Percentiles rank a stretch among this genome's conserved stretches.
Evolutionary conservation across 306 rosid genomes (phyloP).

Genomic region (Acacia confusa): DNA sequence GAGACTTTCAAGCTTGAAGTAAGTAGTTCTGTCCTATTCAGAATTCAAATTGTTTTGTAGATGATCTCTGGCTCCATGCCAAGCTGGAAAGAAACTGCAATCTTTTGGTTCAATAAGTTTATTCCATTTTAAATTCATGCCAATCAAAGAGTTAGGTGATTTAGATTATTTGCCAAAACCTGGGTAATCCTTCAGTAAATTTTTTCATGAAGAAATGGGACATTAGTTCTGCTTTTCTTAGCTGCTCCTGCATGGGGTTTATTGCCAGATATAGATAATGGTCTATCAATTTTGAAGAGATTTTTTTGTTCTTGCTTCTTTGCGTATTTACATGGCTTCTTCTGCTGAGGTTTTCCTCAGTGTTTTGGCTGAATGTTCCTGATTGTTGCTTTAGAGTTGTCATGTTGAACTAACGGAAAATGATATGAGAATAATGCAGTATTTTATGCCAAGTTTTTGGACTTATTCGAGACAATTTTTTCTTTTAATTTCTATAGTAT

Average conservation of each 20-base stretch:
- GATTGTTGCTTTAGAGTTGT: neutral
- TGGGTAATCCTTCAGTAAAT: neutral
- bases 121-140: neutral
- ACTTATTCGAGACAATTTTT: neutral
- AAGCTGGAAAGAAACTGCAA: neutral
- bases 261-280: neutral
- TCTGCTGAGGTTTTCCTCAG: neutral
- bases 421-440: neutral
- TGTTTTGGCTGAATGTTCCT: neutral
- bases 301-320: neutral
- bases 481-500: neutral
- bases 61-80: constrained; percentile 15
- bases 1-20: constrained; percentile 81
- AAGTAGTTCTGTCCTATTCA: constrained; percentile 33
- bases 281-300: neutral
- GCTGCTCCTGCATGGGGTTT: neutral
- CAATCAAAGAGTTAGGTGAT: neutral
- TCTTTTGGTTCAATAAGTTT: neutral
- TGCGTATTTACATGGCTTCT: neutral
- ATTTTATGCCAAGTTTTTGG: neutral
- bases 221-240: neutral
- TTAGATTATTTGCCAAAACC: neutral
- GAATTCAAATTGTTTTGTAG: constrained; percentile 6
- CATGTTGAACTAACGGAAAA: neutral
- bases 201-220: neutral